Evolutionary conservation across 2,329 filamentous ascomycete species (phyloP), one percentile per base, ranked within the genome.

Genomic region (Aspergillus sp.): DNA sequence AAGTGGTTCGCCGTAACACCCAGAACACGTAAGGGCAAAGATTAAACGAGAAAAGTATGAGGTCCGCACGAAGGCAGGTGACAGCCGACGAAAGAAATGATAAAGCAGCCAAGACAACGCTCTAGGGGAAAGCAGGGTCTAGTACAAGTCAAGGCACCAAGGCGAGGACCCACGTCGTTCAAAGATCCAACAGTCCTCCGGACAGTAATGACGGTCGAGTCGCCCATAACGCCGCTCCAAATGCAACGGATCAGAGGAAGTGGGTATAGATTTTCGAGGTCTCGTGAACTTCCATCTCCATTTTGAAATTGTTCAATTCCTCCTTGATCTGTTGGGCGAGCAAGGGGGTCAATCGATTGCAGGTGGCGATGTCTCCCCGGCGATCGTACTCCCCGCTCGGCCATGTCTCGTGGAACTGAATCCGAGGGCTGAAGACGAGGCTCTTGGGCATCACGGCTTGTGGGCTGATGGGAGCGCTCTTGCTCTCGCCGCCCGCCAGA

Each of bases 231-330:
- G 62, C 65, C 61, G 58, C 58, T 57, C 60, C 55, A 57, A 63
- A 66, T 66, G 64, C 61, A 58, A 54, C 53, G 44, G 49, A 56
- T 93, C 84, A 99, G 81, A 99, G 97, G 83, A 99, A 99, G 82
- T 99, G 94, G 65, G 94, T 99, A 81, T 99, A 97, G 68, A 97
- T 92, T 79, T 97, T 99, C 62, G 94, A 97, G 71, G 88, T 90
- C 76, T 97, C 94, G 73, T 99, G 94, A 66, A 99, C 94, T 80
- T 97, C 94, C 94, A 99, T 99, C 79, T 99, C 94, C 94, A 99
- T 99, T 75, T 99, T 99, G 81, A 99, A 99, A 64, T 87, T 95
- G 77, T 99, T 99, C 64, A 99, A 84, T 77, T 99, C 94, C 77
- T 99, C 94, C 77, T 97, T 97, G 77, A 99, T 99, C 73, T 99